phyloP scores from a whole-genome alignment of 345 rosid species.

The Gossypium thurberi region DNA sequence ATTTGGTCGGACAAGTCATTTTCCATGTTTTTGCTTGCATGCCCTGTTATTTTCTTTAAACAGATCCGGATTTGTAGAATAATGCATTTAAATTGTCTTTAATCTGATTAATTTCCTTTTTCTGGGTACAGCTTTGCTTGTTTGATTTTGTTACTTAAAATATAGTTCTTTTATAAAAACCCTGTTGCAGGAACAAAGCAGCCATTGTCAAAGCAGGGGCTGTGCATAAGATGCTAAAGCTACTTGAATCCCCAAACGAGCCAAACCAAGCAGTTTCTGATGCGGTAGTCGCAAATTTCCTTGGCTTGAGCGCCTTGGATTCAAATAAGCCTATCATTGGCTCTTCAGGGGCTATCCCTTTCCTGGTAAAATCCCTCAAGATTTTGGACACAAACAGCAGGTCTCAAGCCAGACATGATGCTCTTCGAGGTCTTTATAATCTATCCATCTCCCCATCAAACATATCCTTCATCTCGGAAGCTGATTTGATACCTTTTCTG shows the following conservation, averaged over 20 bases:
- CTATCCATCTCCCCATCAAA: conserved; percentile 66
- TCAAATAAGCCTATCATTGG: conserved; percentile 86
- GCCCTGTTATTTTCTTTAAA: conserved; percentile 19
- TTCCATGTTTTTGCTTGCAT: conserved; percentile 20
- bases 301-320: conserved; percentile 87
- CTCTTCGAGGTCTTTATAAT: conserved; percentile 79
- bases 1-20: conserved; percentile 34
- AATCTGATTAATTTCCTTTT: neutral
- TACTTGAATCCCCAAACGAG: conserved; percentile 53
- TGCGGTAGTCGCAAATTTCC: conserved; percentile 84
- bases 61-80: neutral
- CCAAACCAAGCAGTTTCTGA: conserved; percentile 52
- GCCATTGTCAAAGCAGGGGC: conserved; percentile 98
- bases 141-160: neutral
- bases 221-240: conserved; percentile 84
- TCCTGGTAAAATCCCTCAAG: conserved; percentile 57
- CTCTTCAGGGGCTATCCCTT: conserved; percentile 78
- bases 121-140: neutral
- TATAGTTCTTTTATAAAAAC: neutral
- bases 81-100: neutral
- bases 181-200: conserved; percentile 79
- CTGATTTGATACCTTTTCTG: conserved; percentile 51
- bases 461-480: conserved; percentile 50
- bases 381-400: conserved; percentile 32
- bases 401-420: conserved; percentile 78